These are phyloP conservation scores for Myxozyma kluyveri DNA, from an alignment of 805 yeast genomes.

Conservation along the genomic window DNA sequence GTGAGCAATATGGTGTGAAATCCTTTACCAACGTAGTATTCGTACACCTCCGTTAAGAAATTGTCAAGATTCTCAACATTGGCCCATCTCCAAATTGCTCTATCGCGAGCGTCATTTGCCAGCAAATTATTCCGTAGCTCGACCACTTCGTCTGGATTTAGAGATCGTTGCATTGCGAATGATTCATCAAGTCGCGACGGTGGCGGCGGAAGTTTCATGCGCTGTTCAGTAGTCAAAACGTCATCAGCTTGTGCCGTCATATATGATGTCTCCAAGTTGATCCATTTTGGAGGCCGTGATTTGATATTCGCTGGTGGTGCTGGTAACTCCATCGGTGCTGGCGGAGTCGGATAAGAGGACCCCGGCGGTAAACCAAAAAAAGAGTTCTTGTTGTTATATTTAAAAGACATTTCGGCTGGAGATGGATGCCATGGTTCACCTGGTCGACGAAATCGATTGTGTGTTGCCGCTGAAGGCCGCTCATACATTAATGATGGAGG, in stretches of 20 bases:
- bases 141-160: slow-evolving; percentile 2
- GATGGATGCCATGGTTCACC: slow-evolving; percentile 22
- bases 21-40: slow-evolving; percentile 84
- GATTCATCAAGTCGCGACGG: slow-evolving; percentile 22
- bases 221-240: background rate
- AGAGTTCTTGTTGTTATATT: slow-evolving; percentile 20
- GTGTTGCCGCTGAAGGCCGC: slow-evolving; percentile 2
- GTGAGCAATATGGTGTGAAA: slow-evolving; percentile 70
- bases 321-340: slow-evolving; percentile 24
- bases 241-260: slow-evolving; percentile 6
- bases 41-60: slow-evolving; percentile 76
- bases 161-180: background rate
- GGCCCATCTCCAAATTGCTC: slow-evolving; percentile 95
- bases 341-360: slow-evolving; percentile 28
- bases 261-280: slow-evolving; percentile 25
- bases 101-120: slow-evolving; percentile 59
- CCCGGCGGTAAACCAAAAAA: slow-evolving; percentile 23
- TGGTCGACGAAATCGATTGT: slow-evolving; percentile 7
- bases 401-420: slow-evolving; percentile 26
- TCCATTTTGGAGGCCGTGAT: slow-evolving; percentile 25
- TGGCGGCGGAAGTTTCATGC: slow-evolving; percentile 21
- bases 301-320: slow-evolving; percentile 26
- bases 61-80: slow-evolving; percentile 88
- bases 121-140: slow-evolving; percentile 31
- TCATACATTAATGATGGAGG: slow-evolving; percentile 27